Conservation (phyloP, 441 rosid species). For the Erodium chrysanthum region DNA sequence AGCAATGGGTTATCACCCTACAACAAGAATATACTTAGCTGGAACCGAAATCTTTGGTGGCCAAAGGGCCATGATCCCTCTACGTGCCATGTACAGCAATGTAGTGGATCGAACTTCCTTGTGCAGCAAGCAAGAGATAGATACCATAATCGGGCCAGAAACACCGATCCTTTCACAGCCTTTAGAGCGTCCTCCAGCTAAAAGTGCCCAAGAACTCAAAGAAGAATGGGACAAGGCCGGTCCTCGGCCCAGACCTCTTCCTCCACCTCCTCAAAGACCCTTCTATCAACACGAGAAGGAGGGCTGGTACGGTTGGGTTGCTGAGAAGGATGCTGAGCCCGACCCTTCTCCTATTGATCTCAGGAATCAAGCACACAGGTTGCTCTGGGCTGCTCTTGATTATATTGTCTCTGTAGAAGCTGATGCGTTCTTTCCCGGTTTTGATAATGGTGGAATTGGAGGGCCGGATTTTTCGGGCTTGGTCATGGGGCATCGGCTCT, state of each 20-base stretch:
- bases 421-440: conserved; percentile 87
- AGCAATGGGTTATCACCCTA: conserved; percentile 79
- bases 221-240: conserved; percentile 91
- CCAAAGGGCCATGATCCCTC: conserved; percentile 78
- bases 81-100: conserved; percentile 82
- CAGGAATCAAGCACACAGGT: conserved; percentile 76
- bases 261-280: conserved; percentile 97
- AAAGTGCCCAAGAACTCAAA: conserved; percentile 59
- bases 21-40: conserved; percentile 74
- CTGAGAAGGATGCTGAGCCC: conserved; percentile 69
- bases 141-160: conserved; percentile 76
- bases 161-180: conserved; percentile 41
- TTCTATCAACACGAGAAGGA: conserved; percentile 86
- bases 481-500: conserved; percentile 94
- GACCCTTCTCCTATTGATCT: conserved; percentile 59
- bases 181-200: conserved; percentile 38
- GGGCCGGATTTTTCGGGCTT: conserved; percentile 91
- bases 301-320: conserved; percentile 99
- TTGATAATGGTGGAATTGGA: conserved; percentile 70
- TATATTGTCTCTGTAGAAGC: conserved; percentile 78
- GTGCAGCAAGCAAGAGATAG: conserved; percentile 63
- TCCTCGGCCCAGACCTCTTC: conserved; percentile 96
- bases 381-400: conserved; percentile 96
- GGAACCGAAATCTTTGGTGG: conserved; percentile 96
- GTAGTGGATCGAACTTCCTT: conserved; percentile 67